Evolutionary conservation across 148 eudicot genomes (phyloP).

Genomic region (Rheum nobile): DNA sequence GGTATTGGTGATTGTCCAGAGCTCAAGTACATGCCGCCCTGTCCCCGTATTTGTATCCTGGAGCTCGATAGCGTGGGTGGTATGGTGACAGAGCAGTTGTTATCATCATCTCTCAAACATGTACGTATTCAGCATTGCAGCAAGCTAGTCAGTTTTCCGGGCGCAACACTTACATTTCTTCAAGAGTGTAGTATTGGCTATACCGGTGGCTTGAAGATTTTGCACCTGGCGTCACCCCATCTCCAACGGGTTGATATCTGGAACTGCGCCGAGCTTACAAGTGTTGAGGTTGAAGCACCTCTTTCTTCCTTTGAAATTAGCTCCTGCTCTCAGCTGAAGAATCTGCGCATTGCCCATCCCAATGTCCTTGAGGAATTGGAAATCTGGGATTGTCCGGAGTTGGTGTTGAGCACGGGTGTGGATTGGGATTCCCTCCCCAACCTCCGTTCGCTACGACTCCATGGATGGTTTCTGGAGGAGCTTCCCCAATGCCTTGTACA

Average conservation of each 20-base stretch:
- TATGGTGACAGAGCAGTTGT: background rate
- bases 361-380: background rate
- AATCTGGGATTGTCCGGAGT: background rate
- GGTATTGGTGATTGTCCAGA: background rate
- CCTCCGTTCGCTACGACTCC: background rate
- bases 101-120: background rate
- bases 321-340: background rate
- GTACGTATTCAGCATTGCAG: background rate
- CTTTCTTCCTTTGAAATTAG: no score
- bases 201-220: background rate
- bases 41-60: background rate
- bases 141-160: background rate
- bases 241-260: background rate
- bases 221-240: background rate
- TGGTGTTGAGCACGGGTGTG: background rate
- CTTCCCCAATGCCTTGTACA: background rate
- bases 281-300: no score
- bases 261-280: background rate
- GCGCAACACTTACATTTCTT: background rate
- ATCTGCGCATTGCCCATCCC: background rate
- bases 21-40: background rate
- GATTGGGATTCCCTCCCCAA: background rate
- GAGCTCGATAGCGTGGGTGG: background rate
- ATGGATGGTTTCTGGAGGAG: background rate
- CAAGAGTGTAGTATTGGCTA: background rate